phyloP scores from a whole-genome alignment of 805 yeast species.

The Kodamaea nitidulidarum region DNA sequence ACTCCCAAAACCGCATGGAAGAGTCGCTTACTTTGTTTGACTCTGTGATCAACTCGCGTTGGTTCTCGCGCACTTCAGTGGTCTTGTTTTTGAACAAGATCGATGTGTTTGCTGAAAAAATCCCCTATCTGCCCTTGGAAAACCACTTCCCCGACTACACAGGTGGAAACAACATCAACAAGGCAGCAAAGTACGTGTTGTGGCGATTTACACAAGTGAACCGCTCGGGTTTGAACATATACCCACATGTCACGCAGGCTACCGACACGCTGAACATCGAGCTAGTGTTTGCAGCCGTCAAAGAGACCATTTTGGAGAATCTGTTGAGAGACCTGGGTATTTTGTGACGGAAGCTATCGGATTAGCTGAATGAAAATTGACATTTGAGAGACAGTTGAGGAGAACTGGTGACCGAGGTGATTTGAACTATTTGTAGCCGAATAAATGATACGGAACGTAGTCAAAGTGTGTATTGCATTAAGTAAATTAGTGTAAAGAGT shows the following conservation, averaged over 20 bases:
- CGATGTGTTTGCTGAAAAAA: constrained; percentile 82
- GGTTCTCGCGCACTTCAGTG: constrained; percentile 86
- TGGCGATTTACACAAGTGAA: constrained; percentile 88
- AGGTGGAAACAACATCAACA: constrained; percentile 85
- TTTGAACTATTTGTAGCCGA: too few species aligned
- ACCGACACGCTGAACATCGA: constrained; percentile 88
- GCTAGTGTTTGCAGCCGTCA: constrained; percentile 79
- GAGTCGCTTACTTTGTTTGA: constrained; percentile 75
- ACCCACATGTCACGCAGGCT: constrained; percentile 92
- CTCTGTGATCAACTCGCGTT: constrained; percentile 84
- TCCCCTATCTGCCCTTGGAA: constrained; percentile 76
- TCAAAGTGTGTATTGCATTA: too few species aligned
- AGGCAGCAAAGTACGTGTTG: constrained; percentile 86
- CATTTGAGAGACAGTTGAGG: too few species aligned
- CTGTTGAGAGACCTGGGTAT: constrained; percentile 73
- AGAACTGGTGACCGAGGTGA: too few species aligned
- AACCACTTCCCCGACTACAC: constrained; percentile 84
- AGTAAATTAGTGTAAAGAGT: too few species aligned
- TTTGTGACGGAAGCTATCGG: too few species aligned
- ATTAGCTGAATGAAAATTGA: too few species aligned
- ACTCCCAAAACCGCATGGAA: constrained; percentile 24
- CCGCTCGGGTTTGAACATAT: constrained; percentile 73
- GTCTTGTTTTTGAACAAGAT: constrained; percentile 86
- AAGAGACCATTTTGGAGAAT: constrained; percentile 75
- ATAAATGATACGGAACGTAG: too few species aligned